Evolutionary conservation across 1,284 basidiomycete species (phyloP).

Genomic region (Veloporphyrellus conicus): DNA sequence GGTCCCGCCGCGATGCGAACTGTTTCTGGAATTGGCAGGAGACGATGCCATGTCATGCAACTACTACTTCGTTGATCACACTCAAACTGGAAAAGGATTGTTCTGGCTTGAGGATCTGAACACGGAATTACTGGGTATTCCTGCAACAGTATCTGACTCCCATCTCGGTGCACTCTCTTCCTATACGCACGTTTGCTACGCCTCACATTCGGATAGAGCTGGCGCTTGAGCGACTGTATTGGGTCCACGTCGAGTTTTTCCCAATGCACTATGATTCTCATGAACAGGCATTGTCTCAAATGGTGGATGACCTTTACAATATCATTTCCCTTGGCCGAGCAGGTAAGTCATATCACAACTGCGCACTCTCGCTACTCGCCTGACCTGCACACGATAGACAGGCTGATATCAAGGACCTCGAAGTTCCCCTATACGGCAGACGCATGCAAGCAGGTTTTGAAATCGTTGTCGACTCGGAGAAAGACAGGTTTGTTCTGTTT

Average conservation of each 20-base stretch:
- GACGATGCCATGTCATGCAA: conserved; percentile 38
- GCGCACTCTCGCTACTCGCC: too few species aligned
- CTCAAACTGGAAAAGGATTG: conserved; percentile 34
- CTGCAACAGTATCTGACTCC: conserved; percentile 39
- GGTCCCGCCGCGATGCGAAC: conserved; percentile 39
- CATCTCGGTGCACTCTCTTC: conserved; percentile 44
- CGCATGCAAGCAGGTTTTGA: conserved; percentile 30
- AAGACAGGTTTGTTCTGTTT: conserved; percentile 24
- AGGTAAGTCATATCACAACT: conserved; percentile 18
- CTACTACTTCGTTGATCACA: conserved; percentile 55
- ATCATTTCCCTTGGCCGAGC: conserved; percentile 36
- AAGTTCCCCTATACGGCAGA: conserved; percentile 42
- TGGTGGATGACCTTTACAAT: conserved; percentile 40
- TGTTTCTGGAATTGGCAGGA: conserved; percentile 46
- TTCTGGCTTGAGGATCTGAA: conserved; percentile 49
- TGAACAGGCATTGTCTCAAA: conserved; percentile 30
- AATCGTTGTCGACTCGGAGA: conserved; percentile 17
- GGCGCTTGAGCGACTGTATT: conserved; percentile 48
- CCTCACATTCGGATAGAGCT: conserved; percentile 34
- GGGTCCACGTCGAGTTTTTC: conserved; percentile 56
- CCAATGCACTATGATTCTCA: conserved; percentile 48
- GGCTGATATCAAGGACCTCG: conserved; percentile 40
- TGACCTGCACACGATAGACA: conserved; percentile 31
- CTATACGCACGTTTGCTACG: background rate
- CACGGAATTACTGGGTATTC: conserved; percentile 42